Percentiles rank a stretch among this genome's conserved stretches.
Conservation (phyloP, 2,329 filamentous ascomycete species). For the Venturia oleaginea region DNA sequence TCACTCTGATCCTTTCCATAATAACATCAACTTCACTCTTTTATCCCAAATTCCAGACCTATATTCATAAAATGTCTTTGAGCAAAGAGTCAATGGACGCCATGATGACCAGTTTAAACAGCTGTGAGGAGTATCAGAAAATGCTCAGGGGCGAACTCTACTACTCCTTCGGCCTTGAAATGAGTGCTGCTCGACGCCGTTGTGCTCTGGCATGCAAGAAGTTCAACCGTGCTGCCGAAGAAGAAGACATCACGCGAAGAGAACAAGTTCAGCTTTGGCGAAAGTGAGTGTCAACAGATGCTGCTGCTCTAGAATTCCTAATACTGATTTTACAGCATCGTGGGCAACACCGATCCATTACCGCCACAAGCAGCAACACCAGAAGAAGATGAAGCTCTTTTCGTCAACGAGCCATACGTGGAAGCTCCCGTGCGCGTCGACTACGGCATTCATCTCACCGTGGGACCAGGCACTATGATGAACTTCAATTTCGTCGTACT, state of each 20-base stretch:
- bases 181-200: constrained; percentile 53
- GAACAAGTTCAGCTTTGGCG: constrained; percentile 58
- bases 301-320: too few species aligned
- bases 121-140: constrained; percentile 27
- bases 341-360: constrained; percentile 49
- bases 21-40: too few species aligned
- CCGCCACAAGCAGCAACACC: constrained; percentile 42
- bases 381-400: constrained; percentile 55
- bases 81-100: neutral
- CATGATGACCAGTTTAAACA: neutral
- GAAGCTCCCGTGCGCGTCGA: constrained; percentile 62
- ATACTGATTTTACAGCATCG: constrained; percentile 41
- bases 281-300: constrained; percentile 45
- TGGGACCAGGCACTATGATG: constrained; percentile 66
- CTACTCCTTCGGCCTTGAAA: constrained; percentile 61
- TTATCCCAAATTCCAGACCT: too few species aligned
- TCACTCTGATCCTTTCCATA: neutral
- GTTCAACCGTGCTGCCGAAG: constrained; percentile 56
- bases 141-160: constrained; percentile 66
- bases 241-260: constrained; percentile 53
- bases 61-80: neutral
- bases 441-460: constrained; percentile 65
- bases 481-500: constrained; percentile 68
- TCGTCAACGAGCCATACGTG: constrained; percentile 59
- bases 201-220: constrained; percentile 52